A percentile compares a stretch with the other conserved stretches of the same genome.
Evolutionary conservation across 176 grass and related monocot genomes (phyloP).

Genomic region (Musa schizocarpa): DNA sequence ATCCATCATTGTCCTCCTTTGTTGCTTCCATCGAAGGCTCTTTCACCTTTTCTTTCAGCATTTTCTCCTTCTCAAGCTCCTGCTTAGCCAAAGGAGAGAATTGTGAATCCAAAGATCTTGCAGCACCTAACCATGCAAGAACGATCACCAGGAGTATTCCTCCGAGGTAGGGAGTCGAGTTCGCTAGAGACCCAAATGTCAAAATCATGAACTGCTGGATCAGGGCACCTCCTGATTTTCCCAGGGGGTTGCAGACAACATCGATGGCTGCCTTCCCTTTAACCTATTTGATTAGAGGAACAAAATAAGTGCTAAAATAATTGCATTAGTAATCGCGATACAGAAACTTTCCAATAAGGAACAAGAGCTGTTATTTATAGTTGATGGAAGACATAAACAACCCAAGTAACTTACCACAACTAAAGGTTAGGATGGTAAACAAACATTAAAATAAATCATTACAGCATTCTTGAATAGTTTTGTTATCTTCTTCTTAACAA

Average conservation of each 20-base stretch:
- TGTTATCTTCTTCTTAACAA: too few relatives aligned
- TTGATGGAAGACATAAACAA: not conserved
- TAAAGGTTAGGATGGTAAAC: not conserved
- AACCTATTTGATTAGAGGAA: slow-evolving; percentile 35
- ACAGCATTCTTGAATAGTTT: too few relatives aligned
- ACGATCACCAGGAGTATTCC: slow-evolving; percentile 96
- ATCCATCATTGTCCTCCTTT: not conserved
- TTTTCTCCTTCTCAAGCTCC: slow-evolving; percentile 61
- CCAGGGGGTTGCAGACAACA: slow-evolving; percentile 97
- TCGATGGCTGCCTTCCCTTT: slow-evolving; percentile 99
- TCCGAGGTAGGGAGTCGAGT: slow-evolving; percentile 91
- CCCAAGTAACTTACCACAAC: not conserved
- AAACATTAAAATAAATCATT: too few relatives aligned
- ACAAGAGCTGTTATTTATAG: not conserved
- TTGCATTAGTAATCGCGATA: slow-evolving; percentile 6
- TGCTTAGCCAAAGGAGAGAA: slow-evolving; percentile 91
- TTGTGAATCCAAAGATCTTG: slow-evolving; percentile 75
- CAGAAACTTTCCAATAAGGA: not conserved
- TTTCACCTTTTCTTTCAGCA: slow-evolving; percentile 45
- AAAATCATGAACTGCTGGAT: slow-evolving; percentile 99
- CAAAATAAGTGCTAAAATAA: not conserved
- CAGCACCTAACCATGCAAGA: slow-evolving; percentile 72
- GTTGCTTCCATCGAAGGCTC: slow-evolving; percentile 33
- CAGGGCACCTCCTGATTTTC: slow-evolving; percentile 92
- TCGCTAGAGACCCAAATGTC: slow-evolving; percentile 83